These are phyloP conservation scores for Tubosaeta sp. DNA, from an alignment of 768 basidiomycete genomes.

Conservation along the genomic window DNA sequence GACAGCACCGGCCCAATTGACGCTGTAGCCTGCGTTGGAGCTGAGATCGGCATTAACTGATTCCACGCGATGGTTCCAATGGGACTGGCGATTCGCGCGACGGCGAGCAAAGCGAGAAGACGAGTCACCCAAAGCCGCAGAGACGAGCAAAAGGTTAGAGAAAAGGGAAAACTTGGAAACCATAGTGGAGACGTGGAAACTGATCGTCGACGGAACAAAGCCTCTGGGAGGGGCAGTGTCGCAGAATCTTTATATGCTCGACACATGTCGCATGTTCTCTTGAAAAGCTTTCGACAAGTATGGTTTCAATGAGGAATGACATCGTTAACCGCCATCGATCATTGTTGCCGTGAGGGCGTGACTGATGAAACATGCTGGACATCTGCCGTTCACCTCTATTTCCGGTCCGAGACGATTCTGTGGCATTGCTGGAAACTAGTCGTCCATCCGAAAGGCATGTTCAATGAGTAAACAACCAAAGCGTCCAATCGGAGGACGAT, in stretches of 20 bases:
- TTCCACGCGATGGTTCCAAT: too few relatives aligned
- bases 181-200: constrained; percentile 8
- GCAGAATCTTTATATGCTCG: constrained; percentile 12
- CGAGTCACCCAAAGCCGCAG: constrained; percentile 11
- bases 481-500: too few relatives aligned
- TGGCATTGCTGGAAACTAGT: not conserved
- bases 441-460: too few relatives aligned
- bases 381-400: not conserved
- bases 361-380: not conserved
- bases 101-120: constrained; percentile 15
- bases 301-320: not conserved
- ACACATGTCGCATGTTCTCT: not conserved
- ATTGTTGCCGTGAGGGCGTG: not conserved
- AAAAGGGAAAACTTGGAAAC: constrained; percentile 15
- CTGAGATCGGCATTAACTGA: too few relatives aligned
- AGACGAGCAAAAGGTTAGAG: constrained; percentile 17
- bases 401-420: not conserved
- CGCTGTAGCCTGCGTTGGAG: constrained; percentile 13
- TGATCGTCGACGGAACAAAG: not conserved
- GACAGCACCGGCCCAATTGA: constrained; percentile 19
- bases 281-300: not conserved
- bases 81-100: too few relatives aligned
- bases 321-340: too few relatives aligned
- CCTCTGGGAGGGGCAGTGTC: not conserved
- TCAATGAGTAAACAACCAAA: too few relatives aligned